Percentiles rank a stretch among this genome's conserved stretches.
Evolutionary conservation across 2,329 filamentous ascomycete species (phyloP).

Genomic region (Fusarium agapanthi): DNA sequence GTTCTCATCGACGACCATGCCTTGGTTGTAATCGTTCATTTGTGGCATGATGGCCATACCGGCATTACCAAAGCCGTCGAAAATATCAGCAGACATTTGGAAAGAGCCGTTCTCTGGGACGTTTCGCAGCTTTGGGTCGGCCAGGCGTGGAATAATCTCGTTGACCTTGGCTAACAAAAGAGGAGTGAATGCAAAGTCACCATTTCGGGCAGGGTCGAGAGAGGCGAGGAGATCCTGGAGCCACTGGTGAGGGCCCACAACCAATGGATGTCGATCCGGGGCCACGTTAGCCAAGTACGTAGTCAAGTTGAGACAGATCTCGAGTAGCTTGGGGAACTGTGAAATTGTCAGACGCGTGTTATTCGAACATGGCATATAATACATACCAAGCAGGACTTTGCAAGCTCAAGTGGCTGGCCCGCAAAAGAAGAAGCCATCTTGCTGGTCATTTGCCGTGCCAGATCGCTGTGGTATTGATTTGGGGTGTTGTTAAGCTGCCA

Average conservation of each 20-base stretch:
- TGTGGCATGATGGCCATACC: constrained; percentile 64
- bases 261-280: constrained; percentile 68
- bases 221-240: constrained; percentile 75
- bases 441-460: constrained; percentile 54
- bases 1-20: constrained; percentile 55
- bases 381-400: constrained; percentile 77
- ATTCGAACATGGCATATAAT: not conserved
- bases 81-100: constrained; percentile 64
- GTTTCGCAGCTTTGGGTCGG: constrained; percentile 67
- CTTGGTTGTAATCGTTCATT: constrained; percentile 60
- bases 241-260: constrained; percentile 75
- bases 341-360: constrained; percentile 11
- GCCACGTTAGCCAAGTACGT: constrained; percentile 76
- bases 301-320: constrained; percentile 76
- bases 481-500: constrained; percentile 66
- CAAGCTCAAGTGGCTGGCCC: constrained; percentile 75
- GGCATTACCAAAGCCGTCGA: constrained; percentile 71
- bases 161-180: constrained; percentile 79
- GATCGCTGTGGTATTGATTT: not conserved
- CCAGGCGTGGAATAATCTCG: constrained; percentile 72
- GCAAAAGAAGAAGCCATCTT: constrained; percentile 77
- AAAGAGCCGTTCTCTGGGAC: constrained; percentile 60
- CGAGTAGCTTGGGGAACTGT: constrained; percentile 81
- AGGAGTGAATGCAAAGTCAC: constrained; percentile 79
- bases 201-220: constrained; percentile 75